phyloP scores from a whole-genome alignment of 2,329 filamentous ascomycete species.

The Claviceps fusiformis region DNA sequence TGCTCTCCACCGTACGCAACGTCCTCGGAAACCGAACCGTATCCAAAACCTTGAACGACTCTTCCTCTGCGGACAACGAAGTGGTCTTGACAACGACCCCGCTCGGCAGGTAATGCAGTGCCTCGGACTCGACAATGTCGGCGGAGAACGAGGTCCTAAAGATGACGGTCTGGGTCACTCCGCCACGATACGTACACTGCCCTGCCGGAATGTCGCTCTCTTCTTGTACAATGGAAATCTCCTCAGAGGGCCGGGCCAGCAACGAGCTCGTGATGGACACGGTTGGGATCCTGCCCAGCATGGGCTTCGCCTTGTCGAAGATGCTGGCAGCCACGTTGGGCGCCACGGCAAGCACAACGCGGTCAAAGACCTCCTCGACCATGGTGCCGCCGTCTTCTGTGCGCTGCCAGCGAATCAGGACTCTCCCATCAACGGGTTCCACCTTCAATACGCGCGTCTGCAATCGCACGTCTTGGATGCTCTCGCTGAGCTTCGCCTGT shows the following conservation, averaged over 20 bases:
- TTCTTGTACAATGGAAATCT: slow-evolving; percentile 4
- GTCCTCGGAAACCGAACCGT: slow-evolving; percentile 37
- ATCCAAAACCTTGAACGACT: slow-evolving; percentile 27
- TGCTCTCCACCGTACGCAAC: slow-evolving; percentile 34
- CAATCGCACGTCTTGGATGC: slow-evolving; percentile 26
- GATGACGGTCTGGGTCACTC: slow-evolving; percentile 19
- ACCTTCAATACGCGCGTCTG: slow-evolving; percentile 24
- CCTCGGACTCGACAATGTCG: slow-evolving; percentile 28
- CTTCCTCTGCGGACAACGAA: slow-evolving; percentile 24
- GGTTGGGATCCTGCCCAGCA: slow-evolving; percentile 32
- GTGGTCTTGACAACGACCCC: slow-evolving; percentile 40
- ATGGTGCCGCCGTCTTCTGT: slow-evolving; percentile 4
- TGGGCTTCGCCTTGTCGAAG: slow-evolving; percentile 26
- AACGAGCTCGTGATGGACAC: slow-evolving; percentile 34
- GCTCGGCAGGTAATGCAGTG: slow-evolving; percentile 35
- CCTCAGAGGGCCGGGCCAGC: slow-evolving; percentile 10
- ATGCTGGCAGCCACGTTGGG: slow-evolving; percentile 37
- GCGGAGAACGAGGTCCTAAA: slow-evolving; percentile 22
- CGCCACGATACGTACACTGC: slow-evolving; percentile 16
- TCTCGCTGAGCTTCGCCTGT: slow-evolving; percentile 29
- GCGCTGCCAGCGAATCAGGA: slow-evolving; percentile 23
- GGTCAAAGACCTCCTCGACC: slow-evolving; percentile 30
- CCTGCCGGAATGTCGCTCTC: not conserved
- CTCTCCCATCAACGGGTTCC: slow-evolving; percentile 10
- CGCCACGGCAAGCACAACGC: slow-evolving; percentile 39